Conservation (phyloP, 495 filamentous ascomycete species). For the Xylaria palmicola region DNA sequence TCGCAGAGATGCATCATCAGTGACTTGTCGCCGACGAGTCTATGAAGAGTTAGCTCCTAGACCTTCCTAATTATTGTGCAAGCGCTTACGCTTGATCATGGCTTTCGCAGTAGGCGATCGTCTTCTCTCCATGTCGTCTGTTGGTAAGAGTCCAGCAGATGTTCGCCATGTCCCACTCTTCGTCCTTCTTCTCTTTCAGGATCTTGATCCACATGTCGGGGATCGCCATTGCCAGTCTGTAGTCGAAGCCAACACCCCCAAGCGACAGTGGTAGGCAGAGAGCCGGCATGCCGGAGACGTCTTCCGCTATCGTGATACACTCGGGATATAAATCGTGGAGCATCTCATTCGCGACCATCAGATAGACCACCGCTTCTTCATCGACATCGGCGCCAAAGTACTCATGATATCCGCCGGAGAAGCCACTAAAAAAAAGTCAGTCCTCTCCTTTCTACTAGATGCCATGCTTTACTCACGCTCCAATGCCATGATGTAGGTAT, state of each 20-base stretch:
- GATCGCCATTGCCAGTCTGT: slow-evolving; percentile 95
- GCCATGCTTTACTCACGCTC: slow-evolving; percentile 69
- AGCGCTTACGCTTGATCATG: slow-evolving; percentile 93
- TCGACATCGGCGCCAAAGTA: slow-evolving; percentile 94
- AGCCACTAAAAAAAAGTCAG: slow-evolving; percentile 60
- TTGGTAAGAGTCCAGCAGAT: slow-evolving; percentile 88
- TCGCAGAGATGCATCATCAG: slow-evolving; percentile 98
- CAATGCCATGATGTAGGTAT: slow-evolving; percentile 93
- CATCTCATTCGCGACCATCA: slow-evolving; percentile 97
- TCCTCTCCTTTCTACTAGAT: background rate
- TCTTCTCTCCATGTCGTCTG: slow-evolving; percentile 93
- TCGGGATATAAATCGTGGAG: slow-evolving; percentile 85
- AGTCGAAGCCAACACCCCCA: slow-evolving; percentile 94
- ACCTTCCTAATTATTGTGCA: background rate
- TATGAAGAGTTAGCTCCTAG: slow-evolving; percentile 46
- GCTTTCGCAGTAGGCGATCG: slow-evolving; percentile 94
- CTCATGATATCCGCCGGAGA: slow-evolving; percentile 97
- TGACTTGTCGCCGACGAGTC: slow-evolving; percentile 93
- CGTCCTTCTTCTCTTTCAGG: slow-evolving; percentile 87
- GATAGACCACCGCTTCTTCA: slow-evolving; percentile 90
- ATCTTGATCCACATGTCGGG: slow-evolving; percentile 99
- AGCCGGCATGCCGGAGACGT: slow-evolving; percentile 97
- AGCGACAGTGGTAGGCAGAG: slow-evolving; percentile 81
- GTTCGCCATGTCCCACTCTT: slow-evolving; percentile 87
- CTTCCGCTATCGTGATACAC: slow-evolving; percentile 88